Conservation (phyloP, 257 asterid species). For the Fraxinus quadrangulata region DNA sequence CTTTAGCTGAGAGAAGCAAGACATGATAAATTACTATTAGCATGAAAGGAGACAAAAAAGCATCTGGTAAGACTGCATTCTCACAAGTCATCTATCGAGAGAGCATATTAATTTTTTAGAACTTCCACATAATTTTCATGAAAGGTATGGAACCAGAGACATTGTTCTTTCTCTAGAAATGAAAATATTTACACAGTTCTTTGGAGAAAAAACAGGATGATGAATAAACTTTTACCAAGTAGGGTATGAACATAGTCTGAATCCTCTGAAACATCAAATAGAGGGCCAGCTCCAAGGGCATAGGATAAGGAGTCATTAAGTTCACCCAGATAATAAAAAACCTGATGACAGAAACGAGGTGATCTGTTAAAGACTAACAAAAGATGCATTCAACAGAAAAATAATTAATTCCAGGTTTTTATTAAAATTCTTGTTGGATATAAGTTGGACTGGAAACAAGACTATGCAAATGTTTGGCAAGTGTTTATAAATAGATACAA, state of each 20-base stretch:
- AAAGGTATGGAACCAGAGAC: neutral
- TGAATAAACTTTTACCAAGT: constrained; percentile 53
- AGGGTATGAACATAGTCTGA: constrained; percentile 88
- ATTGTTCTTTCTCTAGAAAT: constrained; percentile 3
- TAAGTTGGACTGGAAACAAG: neutral
- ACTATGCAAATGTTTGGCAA: neutral
- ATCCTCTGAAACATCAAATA: constrained; percentile 83
- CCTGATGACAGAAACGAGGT: constrained; percentile 45
- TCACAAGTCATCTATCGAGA: neutral
- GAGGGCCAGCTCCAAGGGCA: constrained; percentile 93
- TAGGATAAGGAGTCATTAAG: constrained; percentile 82
- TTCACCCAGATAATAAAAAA: constrained; percentile 86
- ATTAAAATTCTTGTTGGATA: neutral
- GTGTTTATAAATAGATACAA: too few species aligned
- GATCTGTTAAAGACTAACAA: constrained; percentile 4
- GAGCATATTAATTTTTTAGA: neutral
- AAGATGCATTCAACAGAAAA: neutral
- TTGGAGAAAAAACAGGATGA: neutral
- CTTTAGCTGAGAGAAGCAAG: constrained; percentile 65
- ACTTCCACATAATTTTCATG: neutral
- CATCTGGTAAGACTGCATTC: neutral
- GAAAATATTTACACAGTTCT: neutral
- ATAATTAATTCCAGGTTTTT: neutral
- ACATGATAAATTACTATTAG: constrained; percentile 17
- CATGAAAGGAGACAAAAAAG: constrained; percentile 15